Evolutionary conservation across 1,284 basidiomycete species (phyloP), one percentile per base, ranked within the genome.

Genomic region (Omphalotus olearius): DNA sequence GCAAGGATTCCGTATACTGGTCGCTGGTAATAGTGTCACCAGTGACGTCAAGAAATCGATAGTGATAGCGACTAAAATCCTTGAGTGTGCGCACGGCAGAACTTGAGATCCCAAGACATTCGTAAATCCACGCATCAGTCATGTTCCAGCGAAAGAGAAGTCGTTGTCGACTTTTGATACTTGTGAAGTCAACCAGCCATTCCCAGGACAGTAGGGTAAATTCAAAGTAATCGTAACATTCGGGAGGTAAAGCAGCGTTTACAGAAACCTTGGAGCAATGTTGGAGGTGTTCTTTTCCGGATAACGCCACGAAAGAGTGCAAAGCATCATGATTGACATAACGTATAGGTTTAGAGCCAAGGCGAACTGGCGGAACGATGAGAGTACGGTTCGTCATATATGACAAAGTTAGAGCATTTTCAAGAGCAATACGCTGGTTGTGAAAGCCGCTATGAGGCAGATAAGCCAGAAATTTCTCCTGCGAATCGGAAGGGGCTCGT

Each of bases 341-440:
- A 37, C 74, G 78, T 30, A 89, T 70, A 2, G 84, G 76, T 60
- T 73, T 78, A 45, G 59, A 65, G 30, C 87, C 86, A 4, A 91
- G 76, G 47, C 83, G 80, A 20, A 84, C 72, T 10, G 85, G 83
- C 17, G 90, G 88, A 28, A 90, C 67, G 54, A 91, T 74, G 35
- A 91, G 71, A 9, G 86, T 91, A 51, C 88, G 84, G 65, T 87
- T 85, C 49, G 90, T 74, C 26, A 87, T 64, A 56, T 69, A 71
- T 6, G 88, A 75, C 48, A 91, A 74, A 11, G 83, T 73, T 28
- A 91, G 74, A 10, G 87, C 88, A 59, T 92, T 92, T 65, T 91
- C 86, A 54, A 92, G 74, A 23, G 86, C 83, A 55, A 93, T 89
- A 35, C 88, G 82, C 68, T 92, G 88, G 64, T 91, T 92, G 66